Base-by-base conservation (phyloP, 176 grass and related monocot species). In the Eragrostis curvula region DNA sequence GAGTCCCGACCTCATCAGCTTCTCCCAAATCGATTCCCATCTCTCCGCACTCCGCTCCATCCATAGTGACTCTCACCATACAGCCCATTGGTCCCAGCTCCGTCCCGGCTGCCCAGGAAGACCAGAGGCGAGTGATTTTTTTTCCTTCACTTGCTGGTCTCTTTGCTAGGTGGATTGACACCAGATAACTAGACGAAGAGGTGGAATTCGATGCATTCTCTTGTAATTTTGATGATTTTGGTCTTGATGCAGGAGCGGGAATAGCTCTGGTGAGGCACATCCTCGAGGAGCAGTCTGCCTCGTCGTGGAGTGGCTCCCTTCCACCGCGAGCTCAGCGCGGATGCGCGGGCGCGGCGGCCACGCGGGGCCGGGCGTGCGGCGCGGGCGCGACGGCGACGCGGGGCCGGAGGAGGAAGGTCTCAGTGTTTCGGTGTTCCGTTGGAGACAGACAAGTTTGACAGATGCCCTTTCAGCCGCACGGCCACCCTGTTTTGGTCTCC, bases 41-140 rank as follows among this genome's bases (percentile, higher is more conserved):
- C 27, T 3, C 25, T 16, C n/a, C 40, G 24, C 47, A 24, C 40
- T 52, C 68, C 0, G 15, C 47, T 62, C 42, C 67, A 71, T 79
- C 69, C 75, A 84, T 88, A 69, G 68, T 61, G 51, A 84, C 75
- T 51, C 87, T 88, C 69, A 84, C 69, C 81, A 88, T 88, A 81
- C 87, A 88, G 68, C 69, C 75, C n/a, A 79, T 84, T 43, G 60
- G 20, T 11, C 59, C 61, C 29, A 71, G 9, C 10, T 27, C 61
- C 12, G 29, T 23, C 8, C 69, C 9, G 1, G 30, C 61, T 27
- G 0, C 68, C 5, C 69, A 69, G 6, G 81, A 69, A 69, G 43
- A 49, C 42, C 63, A 56, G 8, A 88, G 81, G 81, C 29, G 71
- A 79, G 87, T 74, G 21, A 5, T n/a, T 49, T 83, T 70, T 27